A percentile compares a stretch with the other conserved stretches of the same genome.
Conservation (phyloP, 2,329 filamentous ascomycete genomes). For the Xylariaceae sp. region DNA sequence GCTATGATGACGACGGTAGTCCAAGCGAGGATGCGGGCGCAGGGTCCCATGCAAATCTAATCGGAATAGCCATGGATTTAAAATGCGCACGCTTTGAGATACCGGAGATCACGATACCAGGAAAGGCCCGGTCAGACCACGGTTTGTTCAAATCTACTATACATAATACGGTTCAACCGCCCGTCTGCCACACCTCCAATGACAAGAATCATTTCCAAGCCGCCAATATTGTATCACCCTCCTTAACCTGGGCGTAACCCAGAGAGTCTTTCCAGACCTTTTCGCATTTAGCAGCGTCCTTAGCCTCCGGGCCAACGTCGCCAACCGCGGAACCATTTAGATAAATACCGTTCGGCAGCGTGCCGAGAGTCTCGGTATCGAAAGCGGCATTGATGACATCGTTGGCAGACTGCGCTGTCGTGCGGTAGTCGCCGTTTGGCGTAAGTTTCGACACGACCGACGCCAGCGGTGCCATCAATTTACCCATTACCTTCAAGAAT, state of each 20-base stretch:
- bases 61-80: no score
- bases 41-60: no score
- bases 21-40: no score
- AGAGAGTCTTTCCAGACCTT: slow-evolving; percentile 33
- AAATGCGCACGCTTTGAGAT: no score
- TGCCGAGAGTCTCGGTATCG: slow-evolving; percentile 24
- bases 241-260: slow-evolving; percentile 25
- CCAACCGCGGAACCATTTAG: slow-evolving; percentile 27
- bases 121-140: no score
- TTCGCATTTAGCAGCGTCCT: slow-evolving; percentile 28
- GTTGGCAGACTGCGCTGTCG: slow-evolving; percentile 29
- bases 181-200: background rate
- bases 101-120: no score
- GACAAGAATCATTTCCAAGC: slow-evolving; percentile 23
- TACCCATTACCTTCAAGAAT: background rate
- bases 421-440: slow-evolving; percentile 28
- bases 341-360: slow-evolving; percentile 33
- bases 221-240: slow-evolving; percentile 30
- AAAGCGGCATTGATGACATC: slow-evolving; percentile 33
- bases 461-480: slow-evolving; percentile 21
- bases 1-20: no score
- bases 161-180: background rate
- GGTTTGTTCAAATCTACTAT: no score
- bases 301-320: slow-evolving; percentile 26
- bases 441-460: background rate